Evolutionary conservation across 768 basidiomycete species (phyloP).

Genomic region (Lentinula edodes): DNA sequence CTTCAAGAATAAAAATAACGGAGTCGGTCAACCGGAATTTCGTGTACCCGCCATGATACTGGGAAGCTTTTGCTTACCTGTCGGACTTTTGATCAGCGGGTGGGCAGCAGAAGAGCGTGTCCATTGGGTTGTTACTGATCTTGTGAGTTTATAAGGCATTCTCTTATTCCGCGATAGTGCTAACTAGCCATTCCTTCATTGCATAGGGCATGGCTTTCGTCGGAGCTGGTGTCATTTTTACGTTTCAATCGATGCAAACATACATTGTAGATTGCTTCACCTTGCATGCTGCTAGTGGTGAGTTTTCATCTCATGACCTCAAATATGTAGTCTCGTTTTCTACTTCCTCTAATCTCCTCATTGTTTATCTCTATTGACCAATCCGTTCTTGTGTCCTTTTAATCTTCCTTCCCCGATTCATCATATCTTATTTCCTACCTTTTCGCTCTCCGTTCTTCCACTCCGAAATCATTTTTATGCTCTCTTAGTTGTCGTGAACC

Average conservation of each 20-base stretch:
- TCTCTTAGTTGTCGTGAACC: too few relatives aligned
- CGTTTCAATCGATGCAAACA: conserved; percentile 58
- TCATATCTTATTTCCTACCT: background rate
- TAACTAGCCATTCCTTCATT: background rate
- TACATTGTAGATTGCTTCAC: conserved; percentile 68
- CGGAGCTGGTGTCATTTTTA: conserved; percentile 54
- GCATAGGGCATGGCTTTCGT: conserved; percentile 43
- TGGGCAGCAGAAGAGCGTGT: conserved; percentile 57
- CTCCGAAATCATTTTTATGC: too few relatives aligned
- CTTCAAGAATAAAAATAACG: conserved; percentile 28
- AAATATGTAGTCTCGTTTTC: background rate
- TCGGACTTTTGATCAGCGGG: conserved; percentile 64
- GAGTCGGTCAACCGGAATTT: conserved; percentile 42
- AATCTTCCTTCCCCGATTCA: background rate
- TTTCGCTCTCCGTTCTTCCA: background rate
- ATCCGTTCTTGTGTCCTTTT: too few relatives aligned
- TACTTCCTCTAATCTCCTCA: background rate
- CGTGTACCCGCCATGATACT: conserved; percentile 54
- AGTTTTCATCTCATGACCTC: conserved; percentile 8
- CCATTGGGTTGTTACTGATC: conserved; percentile 68
- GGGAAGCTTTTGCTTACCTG: conserved; percentile 53
- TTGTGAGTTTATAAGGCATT: conserved; percentile 17
- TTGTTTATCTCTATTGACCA: background rate
- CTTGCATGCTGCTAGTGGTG: conserved; percentile 63
- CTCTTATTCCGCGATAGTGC: background rate